Evolutionary conservation across 1,139 yeast genomes (phyloP), one percentile per base, ranked within the genome.

Genomic region (Debaryomyces sp.): DNA sequence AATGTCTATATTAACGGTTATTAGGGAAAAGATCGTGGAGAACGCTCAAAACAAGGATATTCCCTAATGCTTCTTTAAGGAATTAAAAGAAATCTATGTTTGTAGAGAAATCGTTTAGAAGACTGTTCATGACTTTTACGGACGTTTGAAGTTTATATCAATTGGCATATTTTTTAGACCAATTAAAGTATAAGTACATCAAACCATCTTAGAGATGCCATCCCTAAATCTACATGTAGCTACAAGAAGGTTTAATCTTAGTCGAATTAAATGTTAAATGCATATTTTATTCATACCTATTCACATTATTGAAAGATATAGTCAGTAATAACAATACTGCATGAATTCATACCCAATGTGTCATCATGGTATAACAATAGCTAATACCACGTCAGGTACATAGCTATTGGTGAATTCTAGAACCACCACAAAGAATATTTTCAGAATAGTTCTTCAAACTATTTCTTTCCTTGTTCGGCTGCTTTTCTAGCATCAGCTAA

Each of bases 401-500:
- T 15, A 15, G 13, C 0, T 32, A 15, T 15, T 32, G 6, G 13
- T 5, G n/a, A 12, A 15, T 4, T 15, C 21, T 32, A 32, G 34
- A 13, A 32, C 6, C 12, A 32, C 35, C 15, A 32, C 12, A 32
- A 6, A 7, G n/a, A 8, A 32, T 15, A 17, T 6, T 32, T 13
- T 17, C 21, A 9, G 21, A 32, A 15, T 15, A 9, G 10, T 1
- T 17, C 18, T 32, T 32, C 5, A 4, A 17, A 39, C 38, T 30
- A 24, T 27, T 23, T 24, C 21, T 38, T 41, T 22, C 41, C 39
- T 18, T 30, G 41, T 13, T 30, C 47, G 1, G 78, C 84, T 30
- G 82, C 84, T 59, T 77, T 84, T 58, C 75, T 76, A 38, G 87
- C 89, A 61, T 85, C 87, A 29, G 90, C 90, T 42, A 53, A 38